Evolutionary conservation across 768 basidiomycete genomes (phyloP).

Genomic region (Boletus sp.): DNA sequence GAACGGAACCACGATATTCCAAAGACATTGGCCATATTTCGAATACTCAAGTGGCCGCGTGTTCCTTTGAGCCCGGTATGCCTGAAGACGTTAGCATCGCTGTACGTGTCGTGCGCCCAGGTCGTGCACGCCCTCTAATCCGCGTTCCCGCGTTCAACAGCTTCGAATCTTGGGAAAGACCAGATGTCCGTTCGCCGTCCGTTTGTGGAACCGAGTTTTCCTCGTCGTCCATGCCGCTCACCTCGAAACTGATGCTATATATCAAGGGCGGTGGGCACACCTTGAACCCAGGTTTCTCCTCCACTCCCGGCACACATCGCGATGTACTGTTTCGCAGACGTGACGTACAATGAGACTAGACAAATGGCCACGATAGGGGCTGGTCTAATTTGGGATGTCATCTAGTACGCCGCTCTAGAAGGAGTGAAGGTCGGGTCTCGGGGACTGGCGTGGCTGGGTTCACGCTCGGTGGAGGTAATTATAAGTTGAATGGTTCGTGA

Average conservation of each 20-base stretch:
- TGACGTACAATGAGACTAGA: slow-evolving; percentile 38
- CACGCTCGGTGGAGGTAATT: slow-evolving; percentile 55
- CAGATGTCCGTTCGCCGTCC: slow-evolving; percentile 53
- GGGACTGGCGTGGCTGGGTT: slow-evolving; percentile 63
- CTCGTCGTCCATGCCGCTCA: background rate
- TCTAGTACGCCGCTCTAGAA: slow-evolving; percentile 53
- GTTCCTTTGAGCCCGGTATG: slow-evolving; percentile 58
- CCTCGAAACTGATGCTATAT: background rate
- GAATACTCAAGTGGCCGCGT: slow-evolving; percentile 45
- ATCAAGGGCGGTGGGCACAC: slow-evolving; percentile 67
- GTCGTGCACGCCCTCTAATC: background rate
- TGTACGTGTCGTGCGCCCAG: slow-evolving; percentile 30
- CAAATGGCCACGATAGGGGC: slow-evolving; percentile 42
- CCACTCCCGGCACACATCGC: slow-evolving; percentile 57
- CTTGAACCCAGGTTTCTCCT: slow-evolving; percentile 55
- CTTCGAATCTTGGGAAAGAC: slow-evolving; percentile 45
- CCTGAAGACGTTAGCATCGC: slow-evolving; percentile 50
- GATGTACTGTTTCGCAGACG: slow-evolving; percentile 47
- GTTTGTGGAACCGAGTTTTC: slow-evolving; percentile 6
- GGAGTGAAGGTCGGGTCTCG: slow-evolving; percentile 51
- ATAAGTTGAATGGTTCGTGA: too few species aligned
- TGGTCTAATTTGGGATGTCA: slow-evolving; percentile 64
- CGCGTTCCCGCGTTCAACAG: slow-evolving; percentile 28
- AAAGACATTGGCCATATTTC: slow-evolving; percentile 45
- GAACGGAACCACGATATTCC: slow-evolving; percentile 32